Evolutionary conservation across 2,329 filamentous ascomycete species (phyloP).

Genomic region (Helicocarpus griseus): DNA sequence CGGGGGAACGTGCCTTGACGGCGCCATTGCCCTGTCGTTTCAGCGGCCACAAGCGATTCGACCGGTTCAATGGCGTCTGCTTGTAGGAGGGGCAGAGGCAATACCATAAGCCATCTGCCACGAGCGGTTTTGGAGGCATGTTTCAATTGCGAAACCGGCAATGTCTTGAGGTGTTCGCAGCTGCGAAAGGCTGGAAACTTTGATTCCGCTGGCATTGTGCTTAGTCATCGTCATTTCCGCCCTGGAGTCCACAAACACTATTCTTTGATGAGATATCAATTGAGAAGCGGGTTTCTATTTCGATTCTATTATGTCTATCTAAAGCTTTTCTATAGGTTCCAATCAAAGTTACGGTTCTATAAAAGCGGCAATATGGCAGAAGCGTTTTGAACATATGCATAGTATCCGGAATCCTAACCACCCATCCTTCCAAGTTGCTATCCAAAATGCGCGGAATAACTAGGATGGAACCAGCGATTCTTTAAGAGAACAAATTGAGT

Average conservation of each 20-base stretch:
- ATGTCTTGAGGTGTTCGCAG: background rate
- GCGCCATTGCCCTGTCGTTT: background rate
- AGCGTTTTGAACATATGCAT: too few species aligned
- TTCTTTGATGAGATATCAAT: too few species aligned
- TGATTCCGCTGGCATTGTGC: background rate
- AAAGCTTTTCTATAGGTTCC: background rate
- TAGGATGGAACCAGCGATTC: background rate
- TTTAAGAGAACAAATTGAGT: background rate
- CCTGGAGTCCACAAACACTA: too few species aligned
- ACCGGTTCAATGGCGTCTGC: background rate
- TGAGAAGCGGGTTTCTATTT: too few species aligned
- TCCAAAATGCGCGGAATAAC: background rate
- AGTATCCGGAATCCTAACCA: background rate
- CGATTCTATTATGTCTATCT: too few species aligned
- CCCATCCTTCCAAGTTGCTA: background rate
- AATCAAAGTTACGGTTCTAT: background rate
- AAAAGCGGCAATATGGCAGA: too few species aligned
- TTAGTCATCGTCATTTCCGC: background rate
- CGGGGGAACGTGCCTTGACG: background rate
- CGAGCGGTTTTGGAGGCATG: constrained; percentile 25
- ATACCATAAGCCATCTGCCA: constrained; percentile 32
- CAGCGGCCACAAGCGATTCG: background rate
- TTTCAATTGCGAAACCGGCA: constrained; percentile 2
- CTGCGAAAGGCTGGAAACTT: background rate
- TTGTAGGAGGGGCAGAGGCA: constrained; percentile 31